Base-by-base conservation (phyloP, 495 filamentous ascomycete genomes). In the Hyaloscypha bicolor region DNA sequence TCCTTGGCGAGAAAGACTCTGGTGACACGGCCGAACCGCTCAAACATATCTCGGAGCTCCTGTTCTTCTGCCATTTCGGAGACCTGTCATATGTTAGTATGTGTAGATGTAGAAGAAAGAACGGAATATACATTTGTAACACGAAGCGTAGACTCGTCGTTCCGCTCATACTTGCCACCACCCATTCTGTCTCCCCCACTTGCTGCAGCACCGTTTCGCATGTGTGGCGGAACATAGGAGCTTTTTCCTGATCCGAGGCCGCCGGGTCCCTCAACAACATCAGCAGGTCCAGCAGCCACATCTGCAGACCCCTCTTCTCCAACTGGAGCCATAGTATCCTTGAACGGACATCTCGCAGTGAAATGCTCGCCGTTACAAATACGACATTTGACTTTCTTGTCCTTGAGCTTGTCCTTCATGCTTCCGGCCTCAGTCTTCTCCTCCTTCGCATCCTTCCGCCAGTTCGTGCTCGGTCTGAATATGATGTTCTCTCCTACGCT, bases 301-400 rank as follows among this genome's bases (percentile, higher is more conserved):
- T 83, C 80, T 8, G 80, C 75, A 66, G 71, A 79, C 4, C 76
- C 82, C 6, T 78, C 81, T 73, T 82, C 82, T 57, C 84, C 84
- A 52, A 85, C 80, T 33, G 83, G 83, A 22, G 84, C 83, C 84
- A 86, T 86, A 29, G 83, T 86, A 67, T 94, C 90, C 85, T 86
- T 86, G 79, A 84, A 86, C 19, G 84, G 84, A 71, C 90, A 99
- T 74, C 94, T 87, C 33, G 94, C 93, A 4, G 95, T 99, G 82
- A 97, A 99, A 85, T 99, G 95, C 82, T 98, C 96, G 71, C 96
- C 95, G 78, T 88, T 91, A 81, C 95, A 99, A 76, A 99, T 98
- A 83, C 95, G 89, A 80, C 95, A 99, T 85, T 97, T 97, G 81
- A 99, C 96, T 85, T 97, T 97, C 87, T 97, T 97, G 80, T 97